Conservation (phyloP, 805 yeast species). For the Allodekkera sacchari region DNA sequence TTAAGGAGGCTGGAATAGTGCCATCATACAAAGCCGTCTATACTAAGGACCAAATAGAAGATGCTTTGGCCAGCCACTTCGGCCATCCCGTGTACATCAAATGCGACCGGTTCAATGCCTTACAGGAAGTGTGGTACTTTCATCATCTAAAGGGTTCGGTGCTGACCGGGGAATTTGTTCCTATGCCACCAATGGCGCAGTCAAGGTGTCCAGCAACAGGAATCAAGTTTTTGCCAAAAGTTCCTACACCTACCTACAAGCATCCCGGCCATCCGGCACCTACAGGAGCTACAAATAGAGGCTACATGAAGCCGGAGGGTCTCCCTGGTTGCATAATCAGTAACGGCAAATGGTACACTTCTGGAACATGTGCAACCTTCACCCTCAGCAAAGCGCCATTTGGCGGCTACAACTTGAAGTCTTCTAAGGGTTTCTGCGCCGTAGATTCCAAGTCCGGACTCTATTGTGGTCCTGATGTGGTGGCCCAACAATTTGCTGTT, state of each 20-base stretch:
- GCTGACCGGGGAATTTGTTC: constrained; percentile 52
- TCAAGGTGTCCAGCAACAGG: constrained; percentile 64
- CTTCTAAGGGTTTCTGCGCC: constrained; percentile 73
- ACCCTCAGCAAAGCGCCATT: constrained; percentile 46
- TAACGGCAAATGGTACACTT: constrained; percentile 75
- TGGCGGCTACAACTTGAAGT: constrained; percentile 64
- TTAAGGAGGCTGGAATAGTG: constrained; percentile 57
- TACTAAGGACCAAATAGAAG: constrained; percentile 44
- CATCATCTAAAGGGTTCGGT: constrained; percentile 70
- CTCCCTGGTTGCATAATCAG: constrained; percentile 73
- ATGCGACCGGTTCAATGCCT: constrained; percentile 45
- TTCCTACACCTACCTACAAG: constrained; percentile 18
- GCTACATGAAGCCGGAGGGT: constrained; percentile 40
- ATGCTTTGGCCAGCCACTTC: constrained; percentile 41
- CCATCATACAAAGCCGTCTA: constrained; percentile 57
- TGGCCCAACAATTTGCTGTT: constrained; percentile 51
- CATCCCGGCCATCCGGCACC: constrained; percentile 16
- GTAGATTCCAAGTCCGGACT: constrained; percentile 25
- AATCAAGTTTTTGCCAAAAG: constrained; percentile 67
- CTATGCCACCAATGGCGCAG: constrained; percentile 48
- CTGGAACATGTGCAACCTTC: constrained; percentile 83
- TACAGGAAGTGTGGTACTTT: constrained; percentile 74
- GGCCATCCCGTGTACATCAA: constrained; percentile 52
- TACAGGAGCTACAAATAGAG: constrained; percentile 29
- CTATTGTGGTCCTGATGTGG: constrained; percentile 21